These are phyloP conservation scores for Mycosarcoma mackinlayi DNA, from an alignment of 1,284 basidiomycete species.

Conservation along the genomic window DNA sequence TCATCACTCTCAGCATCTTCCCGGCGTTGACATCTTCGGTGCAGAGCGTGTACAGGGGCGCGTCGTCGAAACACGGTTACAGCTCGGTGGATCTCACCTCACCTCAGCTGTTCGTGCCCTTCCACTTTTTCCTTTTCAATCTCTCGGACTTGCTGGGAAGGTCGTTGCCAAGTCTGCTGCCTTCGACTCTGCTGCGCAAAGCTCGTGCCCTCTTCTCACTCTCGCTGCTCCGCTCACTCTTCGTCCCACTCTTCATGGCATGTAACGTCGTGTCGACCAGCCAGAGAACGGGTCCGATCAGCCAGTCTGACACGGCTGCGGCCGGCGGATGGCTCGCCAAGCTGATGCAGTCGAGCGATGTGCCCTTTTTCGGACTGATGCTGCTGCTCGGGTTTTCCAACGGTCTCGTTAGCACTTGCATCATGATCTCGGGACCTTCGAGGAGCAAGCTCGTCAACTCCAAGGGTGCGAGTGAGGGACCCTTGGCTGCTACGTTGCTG, in stretches of 20 bases:
- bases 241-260: slow-evolving; percentile 55
- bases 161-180: slow-evolving; percentile 46
- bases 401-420: slow-evolving; percentile 55
- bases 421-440: slow-evolving; percentile 55
- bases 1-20: slow-evolving; percentile 57
- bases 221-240: slow-evolving; percentile 39
- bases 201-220: slow-evolving; percentile 28
- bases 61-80: slow-evolving; percentile 3
- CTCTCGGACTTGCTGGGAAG: slow-evolving; percentile 54
- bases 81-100: slow-evolving; percentile 40
- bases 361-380: slow-evolving; percentile 54
- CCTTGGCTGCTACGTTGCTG: slow-evolving; percentile 53
- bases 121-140: slow-evolving; percentile 64
- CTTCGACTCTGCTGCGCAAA: slow-evolving; percentile 25
- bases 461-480: slow-evolving; percentile 38
- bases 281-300: slow-evolving; percentile 35
- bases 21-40: slow-evolving; percentile 59
- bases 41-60: slow-evolving; percentile 44
- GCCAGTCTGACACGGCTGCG: neutral
- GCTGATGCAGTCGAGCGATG: slow-evolving; percentile 47
- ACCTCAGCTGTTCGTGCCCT: slow-evolving; percentile 59
- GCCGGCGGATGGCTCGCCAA: slow-evolving; percentile 15
- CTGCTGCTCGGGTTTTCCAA: slow-evolving; percentile 56
- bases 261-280: slow-evolving; percentile 52
- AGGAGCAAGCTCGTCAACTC: slow-evolving; percentile 38